Evolutionary conservation across 2,329 filamentous ascomycete genomes (phyloP).

Genomic region (Claviceps sp.): DNA sequence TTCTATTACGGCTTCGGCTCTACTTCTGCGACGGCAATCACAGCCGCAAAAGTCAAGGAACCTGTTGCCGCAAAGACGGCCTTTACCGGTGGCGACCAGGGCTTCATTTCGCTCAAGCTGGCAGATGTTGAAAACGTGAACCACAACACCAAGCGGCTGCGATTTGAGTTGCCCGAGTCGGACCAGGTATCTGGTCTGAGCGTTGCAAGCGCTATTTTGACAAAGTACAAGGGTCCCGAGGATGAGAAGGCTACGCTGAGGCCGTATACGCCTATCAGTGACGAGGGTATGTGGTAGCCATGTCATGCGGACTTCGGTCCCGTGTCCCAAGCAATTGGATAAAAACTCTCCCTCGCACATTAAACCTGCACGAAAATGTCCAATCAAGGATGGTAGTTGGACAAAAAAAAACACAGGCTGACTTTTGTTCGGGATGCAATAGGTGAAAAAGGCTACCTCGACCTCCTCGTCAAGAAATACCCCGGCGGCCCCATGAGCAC

Average conservation of each 20-base stretch:
- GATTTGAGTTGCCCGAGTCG: slow-evolving; percentile 73
- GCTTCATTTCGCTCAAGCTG: slow-evolving; percentile 71
- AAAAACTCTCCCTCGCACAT: not conserved
- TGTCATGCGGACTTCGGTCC: too few species aligned
- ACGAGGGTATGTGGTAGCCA: slow-evolving; percentile 48
- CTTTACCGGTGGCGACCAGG: slow-evolving; percentile 77
- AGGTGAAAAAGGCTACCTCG: slow-evolving; percentile 69
- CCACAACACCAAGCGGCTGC: slow-evolving; percentile 89
- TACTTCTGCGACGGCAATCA: slow-evolving; percentile 34
- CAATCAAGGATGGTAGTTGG: too few species aligned
- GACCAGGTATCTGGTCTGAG: slow-evolving; percentile 74
- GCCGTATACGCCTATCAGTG: slow-evolving; percentile 85
- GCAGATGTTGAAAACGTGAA: slow-evolving; percentile 68
- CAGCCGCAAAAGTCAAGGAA: slow-evolving; percentile 36
- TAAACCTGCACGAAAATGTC: too few species aligned
- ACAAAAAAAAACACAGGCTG: not conserved
- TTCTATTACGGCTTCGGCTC: slow-evolving; percentile 43
- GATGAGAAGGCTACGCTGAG: slow-evolving; percentile 77
- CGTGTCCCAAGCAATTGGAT: not conserved
- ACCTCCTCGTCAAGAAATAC: slow-evolving; percentile 88
- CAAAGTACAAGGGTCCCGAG: slow-evolving; percentile 77
- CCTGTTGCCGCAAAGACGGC: slow-evolving; percentile 30
- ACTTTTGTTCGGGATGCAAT: slow-evolving; percentile 26
- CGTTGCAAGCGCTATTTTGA: slow-evolving; percentile 76
- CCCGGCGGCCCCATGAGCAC: slow-evolving; percentile 81